phyloP scores from a whole-genome alignment of 768 basidiomycete genomes.

The Panaeolus cyanescens region DNA sequence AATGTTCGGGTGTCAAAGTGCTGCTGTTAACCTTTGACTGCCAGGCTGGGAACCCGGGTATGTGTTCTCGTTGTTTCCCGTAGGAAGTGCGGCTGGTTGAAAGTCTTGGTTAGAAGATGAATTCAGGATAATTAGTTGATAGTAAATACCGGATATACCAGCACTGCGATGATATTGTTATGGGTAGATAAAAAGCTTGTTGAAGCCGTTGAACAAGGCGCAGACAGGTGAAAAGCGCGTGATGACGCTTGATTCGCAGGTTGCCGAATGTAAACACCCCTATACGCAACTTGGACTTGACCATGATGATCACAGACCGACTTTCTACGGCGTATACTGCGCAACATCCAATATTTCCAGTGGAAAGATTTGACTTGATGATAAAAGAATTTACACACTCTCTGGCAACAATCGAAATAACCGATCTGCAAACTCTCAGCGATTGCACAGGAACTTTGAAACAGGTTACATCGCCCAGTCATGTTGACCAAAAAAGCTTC shows the following conservation, averaged over 20 bases:
- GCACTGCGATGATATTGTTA: neutral
- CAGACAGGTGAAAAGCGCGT: neutral
- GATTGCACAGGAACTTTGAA: no score
- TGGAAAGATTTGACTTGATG: no score
- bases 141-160: neutral
- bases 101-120: constrained; percentile 4
- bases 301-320: no score
- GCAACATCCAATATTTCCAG: no score
- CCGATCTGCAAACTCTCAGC: no score
- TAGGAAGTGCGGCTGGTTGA: neutral
- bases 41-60: constrained; percentile 1
- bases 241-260: neutral
- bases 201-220: no score
- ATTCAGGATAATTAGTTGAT: neutral
- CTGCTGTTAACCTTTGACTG: neutral
- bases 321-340: no score
- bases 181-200: neutral
- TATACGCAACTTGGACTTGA: no score
- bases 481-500: no score
- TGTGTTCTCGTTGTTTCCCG: neutral
- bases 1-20: constrained; percentile 1
- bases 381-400: no score
- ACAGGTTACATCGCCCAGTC: no score
- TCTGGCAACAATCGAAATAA: no score
- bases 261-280: constrained; percentile 1